Conservation (phyloP, 345 rosid genomes). For the Mangifera indica region DNA sequence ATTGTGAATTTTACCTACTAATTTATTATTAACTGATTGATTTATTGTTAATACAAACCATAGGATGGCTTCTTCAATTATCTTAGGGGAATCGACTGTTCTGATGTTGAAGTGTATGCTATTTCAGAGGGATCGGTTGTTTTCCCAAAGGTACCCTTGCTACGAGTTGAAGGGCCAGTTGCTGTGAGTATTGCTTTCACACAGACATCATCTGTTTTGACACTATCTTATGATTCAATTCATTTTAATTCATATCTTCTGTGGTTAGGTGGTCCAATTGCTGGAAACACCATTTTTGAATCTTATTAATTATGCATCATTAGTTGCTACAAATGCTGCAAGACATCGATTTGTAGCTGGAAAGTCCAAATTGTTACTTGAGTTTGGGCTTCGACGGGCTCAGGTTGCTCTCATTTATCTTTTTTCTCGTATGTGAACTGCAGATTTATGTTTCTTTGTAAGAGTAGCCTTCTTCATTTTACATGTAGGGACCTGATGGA, state of each 20-base stretch:
- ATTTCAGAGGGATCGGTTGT: conserved; percentile 85
- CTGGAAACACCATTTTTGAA: conserved; percentile 91
- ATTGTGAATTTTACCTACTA: conserved; percentile 3
- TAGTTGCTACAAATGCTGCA: conserved; percentile 95
- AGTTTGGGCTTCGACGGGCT: conserved; percentile 95
- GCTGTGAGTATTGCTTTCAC: conserved; percentile 60
- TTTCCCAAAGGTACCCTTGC: conserved; percentile 92
- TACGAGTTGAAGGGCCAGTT: conserved; percentile 90
- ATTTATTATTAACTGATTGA: conserved; percentile 14
- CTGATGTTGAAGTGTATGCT: conserved; percentile 86
- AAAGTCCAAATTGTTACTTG: conserved; percentile 75
- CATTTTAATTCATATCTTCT: conserved; percentile 11
- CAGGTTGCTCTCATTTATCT: conserved; percentile 54
- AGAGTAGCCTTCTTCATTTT: conserved; percentile 20
- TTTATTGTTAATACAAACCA: conserved; percentile 9
- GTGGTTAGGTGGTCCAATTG: conserved; percentile 78
- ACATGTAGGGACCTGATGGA: conserved; percentile 91
- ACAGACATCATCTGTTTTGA: neutral
- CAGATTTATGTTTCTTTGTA: conserved; percentile 14
- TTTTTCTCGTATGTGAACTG: conserved; percentile 11
- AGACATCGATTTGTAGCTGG: conserved; percentile 94
- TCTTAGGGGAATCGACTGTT: conserved; percentile 82
- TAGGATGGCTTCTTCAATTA: conserved; percentile 81
- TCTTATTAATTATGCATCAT: conserved; percentile 81
- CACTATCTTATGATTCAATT: neutral